phyloP scores from a whole-genome alignment of 2,329 filamentous ascomycete species.

The Fusarium sp. region DNA sequence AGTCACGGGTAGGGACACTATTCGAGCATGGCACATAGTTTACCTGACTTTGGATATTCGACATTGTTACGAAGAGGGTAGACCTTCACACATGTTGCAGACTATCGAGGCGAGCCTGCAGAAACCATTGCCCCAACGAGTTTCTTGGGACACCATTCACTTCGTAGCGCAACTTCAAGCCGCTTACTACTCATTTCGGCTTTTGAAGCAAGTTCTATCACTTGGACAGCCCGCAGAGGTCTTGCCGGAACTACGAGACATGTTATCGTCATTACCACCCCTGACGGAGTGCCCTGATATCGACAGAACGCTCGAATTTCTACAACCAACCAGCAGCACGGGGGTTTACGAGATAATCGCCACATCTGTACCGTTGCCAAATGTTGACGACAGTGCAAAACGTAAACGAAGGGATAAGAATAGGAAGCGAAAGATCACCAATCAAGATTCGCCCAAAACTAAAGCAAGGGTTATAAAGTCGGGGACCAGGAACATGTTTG shows the following conservation, averaged over 20 bases:
- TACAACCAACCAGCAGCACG: constrained; percentile 24
- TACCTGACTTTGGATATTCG: constrained; percentile 46
- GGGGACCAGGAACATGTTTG: constrained; percentile 41
- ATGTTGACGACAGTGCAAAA: background rate
- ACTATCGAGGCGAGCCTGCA: constrained; percentile 35
- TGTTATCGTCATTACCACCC: constrained; percentile 44
- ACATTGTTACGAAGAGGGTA: constrained; percentile 46
- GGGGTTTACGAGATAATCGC: constrained; percentile 24
- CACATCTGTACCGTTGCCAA: constrained; percentile 33
- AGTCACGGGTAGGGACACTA: background rate
- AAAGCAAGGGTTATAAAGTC: constrained; percentile 7
- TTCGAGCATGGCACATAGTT: constrained; percentile 43
- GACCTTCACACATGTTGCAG: constrained; percentile 41
- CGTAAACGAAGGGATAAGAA: background rate
- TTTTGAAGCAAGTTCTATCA: constrained; percentile 54
- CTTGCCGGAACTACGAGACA: constrained; percentile 30
- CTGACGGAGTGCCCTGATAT: constrained; percentile 44
- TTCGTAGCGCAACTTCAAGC: constrained; percentile 70
- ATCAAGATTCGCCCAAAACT: constrained; percentile 5
- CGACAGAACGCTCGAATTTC: constrained; percentile 28
- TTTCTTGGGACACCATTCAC: constrained; percentile 69
- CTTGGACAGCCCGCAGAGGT: constrained; percentile 9
- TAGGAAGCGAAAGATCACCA: constrained; percentile 23
- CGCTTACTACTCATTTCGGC: constrained; percentile 69
- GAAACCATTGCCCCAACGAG: background rate